These are phyloP conservation scores for Dacryopinax primogenitus DNA, from an alignment of 768 basidiomycete species.

Conservation along the genomic window DNA sequence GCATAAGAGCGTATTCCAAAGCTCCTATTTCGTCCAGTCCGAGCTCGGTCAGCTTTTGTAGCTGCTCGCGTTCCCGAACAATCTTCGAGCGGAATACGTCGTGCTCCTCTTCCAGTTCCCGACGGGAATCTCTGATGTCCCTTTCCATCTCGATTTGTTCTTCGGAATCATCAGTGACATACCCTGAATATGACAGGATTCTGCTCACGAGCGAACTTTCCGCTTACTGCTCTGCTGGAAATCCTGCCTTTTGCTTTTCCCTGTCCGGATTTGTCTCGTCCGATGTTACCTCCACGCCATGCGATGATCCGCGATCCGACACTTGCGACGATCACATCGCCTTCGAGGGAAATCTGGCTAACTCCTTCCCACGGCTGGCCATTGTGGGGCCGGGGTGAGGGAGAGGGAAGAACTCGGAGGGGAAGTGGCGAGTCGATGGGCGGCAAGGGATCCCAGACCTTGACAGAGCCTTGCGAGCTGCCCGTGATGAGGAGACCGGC, in stretches of 20 bases:
- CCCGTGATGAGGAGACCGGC: slow-evolving; percentile 51
- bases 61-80: slow-evolving; percentile 46
- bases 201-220: slow-evolving; percentile 32
- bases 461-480: slow-evolving; percentile 45
- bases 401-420: slow-evolving; percentile 43
- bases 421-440: slow-evolving; percentile 32
- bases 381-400: slow-evolving; percentile 24
- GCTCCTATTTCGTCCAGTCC: slow-evolving; percentile 64
- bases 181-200: background rate
- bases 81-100: slow-evolving; percentile 28
- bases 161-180: slow-evolving; percentile 21
- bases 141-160: slow-evolving; percentile 52
- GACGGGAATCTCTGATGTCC: slow-evolving; percentile 47
- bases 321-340: slow-evolving; percentile 44
- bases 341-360: slow-evolving; percentile 43
- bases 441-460: slow-evolving; percentile 52
- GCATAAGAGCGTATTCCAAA: slow-evolving; percentile 69
- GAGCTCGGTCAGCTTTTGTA: slow-evolving; percentile 42
- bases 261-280: slow-evolving; percentile 18
- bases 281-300: slow-evolving; percentile 46
- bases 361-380: slow-evolving; percentile 36
- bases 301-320: slow-evolving; percentile 51
- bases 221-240: slow-evolving; percentile 16
- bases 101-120: slow-evolving; percentile 41
- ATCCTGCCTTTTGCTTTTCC: slow-evolving; percentile 15